phyloP scores from a whole-genome alignment of 164 flowering plant genomes.

The Dillenia suffruticosa region DNA sequence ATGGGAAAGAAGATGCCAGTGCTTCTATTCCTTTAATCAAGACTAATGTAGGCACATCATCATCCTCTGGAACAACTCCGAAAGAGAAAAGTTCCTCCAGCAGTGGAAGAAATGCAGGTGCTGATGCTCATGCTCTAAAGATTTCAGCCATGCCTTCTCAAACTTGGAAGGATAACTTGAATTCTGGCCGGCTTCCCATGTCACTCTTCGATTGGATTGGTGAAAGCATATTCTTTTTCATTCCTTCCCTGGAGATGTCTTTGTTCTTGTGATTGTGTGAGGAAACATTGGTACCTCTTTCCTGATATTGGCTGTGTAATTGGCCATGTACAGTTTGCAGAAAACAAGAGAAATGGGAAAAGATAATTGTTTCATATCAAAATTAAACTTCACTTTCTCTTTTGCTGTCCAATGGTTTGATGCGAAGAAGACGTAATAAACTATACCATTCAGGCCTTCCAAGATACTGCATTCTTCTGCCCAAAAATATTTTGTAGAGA shows the following conservation, averaged over 20 bases:
- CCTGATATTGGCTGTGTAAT: too few species aligned
- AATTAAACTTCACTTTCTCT: too few species aligned
- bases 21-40: conserved; percentile 33
- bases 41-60: conserved; percentile 27
- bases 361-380: too few species aligned
- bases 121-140: conserved; percentile 25
- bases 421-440: too few species aligned
- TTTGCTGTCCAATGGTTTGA: too few species aligned
- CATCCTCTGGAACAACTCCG: conserved; percentile 30
- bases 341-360: too few species aligned
- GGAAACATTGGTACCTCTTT: too few species aligned
- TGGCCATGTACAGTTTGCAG: too few species aligned
- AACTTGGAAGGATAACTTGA: conserved; percentile 61
- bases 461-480: too few species aligned
- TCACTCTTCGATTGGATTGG: conserved; percentile 45
- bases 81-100: conserved; percentile 31
- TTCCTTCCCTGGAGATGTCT: conserved; percentile 44
- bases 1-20: too few species aligned
- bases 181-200: conserved; percentile 48
- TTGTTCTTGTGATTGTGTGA: conserved; percentile 26
- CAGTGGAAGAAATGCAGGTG: conserved; percentile 32
- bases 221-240: conserved; percentile 35
- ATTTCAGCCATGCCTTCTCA: conserved; percentile 41
- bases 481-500: too few species aligned
- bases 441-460: too few species aligned